Evolutionary conservation across 2,329 filamentous ascomycete species (phyloP).

Genomic region (Apiospora sp.): DNA sequence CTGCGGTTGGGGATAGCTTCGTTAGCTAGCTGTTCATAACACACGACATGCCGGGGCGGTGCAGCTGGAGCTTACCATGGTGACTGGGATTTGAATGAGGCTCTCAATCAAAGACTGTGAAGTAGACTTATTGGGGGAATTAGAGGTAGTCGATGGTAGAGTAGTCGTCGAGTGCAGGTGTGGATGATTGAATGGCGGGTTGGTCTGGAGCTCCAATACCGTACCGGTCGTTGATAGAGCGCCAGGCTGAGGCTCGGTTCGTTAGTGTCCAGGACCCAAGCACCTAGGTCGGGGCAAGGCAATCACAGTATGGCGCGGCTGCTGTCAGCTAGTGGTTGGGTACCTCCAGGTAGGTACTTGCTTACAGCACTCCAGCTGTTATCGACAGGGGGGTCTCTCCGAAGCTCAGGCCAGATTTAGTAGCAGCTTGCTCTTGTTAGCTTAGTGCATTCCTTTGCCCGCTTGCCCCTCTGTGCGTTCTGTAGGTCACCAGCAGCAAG

Average conservation of each 20-base stretch:
- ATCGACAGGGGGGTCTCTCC: slow-evolving; percentile 20
- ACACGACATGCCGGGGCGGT: slow-evolving; percentile 25
- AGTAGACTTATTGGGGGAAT: slow-evolving; percentile 24
- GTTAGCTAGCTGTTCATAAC: slow-evolving; percentile 43
- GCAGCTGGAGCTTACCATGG: slow-evolving; percentile 20
- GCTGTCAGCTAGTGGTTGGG: slow-evolving; percentile 17
- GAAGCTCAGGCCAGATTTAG: not conserved
- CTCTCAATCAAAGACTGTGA: slow-evolving; percentile 43
- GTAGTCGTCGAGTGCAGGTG: slow-evolving; percentile 5
- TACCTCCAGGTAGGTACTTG: not conserved
- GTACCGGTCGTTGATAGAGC: slow-evolving; percentile 16
- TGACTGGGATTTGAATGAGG: slow-evolving; percentile 23
- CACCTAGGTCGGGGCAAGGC: slow-evolving; percentile 41
- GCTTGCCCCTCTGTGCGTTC: not conserved
- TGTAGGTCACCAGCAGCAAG: not conserved
- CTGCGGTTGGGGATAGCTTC: slow-evolving; percentile 52
- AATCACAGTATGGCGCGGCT: slow-evolving; percentile 52
- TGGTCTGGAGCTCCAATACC: not conserved
- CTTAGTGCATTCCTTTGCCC: not conserved
- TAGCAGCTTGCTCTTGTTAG: not conserved
- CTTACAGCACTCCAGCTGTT: not conserved
- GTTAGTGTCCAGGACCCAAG: slow-evolving; percentile 42
- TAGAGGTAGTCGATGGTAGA: slow-evolving; percentile 22
- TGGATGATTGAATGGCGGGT: slow-evolving; percentile 36
- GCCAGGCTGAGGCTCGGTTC: slow-evolving; percentile 28